Base-by-base conservation (phyloP, 2,329 filamentous ascomycete genomes). In the Huntiella abstrusa region DNA sequence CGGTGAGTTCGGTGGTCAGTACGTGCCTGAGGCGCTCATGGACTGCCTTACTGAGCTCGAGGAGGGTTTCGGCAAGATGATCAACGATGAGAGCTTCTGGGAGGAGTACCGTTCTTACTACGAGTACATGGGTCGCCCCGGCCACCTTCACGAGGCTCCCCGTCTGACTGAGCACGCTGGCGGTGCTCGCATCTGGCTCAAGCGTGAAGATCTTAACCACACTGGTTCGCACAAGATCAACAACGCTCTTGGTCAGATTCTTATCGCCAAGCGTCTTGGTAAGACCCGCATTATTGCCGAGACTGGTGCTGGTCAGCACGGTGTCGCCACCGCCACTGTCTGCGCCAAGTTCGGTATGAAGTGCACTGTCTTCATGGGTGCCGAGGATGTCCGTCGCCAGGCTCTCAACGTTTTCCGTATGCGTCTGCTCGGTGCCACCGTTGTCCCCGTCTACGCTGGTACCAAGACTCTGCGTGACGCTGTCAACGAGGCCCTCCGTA, bases 141-240 rank as follows among this genome's bases (percentile, higher is more conserved):
- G 88, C 45, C 86, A 88, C 54, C 69, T 98, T 45, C 91, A 98
- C 64, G 66, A 87, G 45, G 91, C 91, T 1, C 78, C 91, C 54
- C 78, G 87, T 45, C 67, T 98, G 53, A 96, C 88, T 0, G 80
- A 92, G 58, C 68, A 88, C 56, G 86, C 84, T 41, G 85, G 86
- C 17, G 91, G 91, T 51, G 88, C 91, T 42, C 93, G 86, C 58
- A 93, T 98, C 66, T 98, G 88, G 80, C 67, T 98, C 54, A 98
- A 98, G 73, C 77, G 91, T 55, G 91, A 98, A 65, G 91, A 98
- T 60, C 69, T 96, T 48, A 96, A 96, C 64, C 91, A 98, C 61
- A 96, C 91, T 6, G 91, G 91, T 54, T 92, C 83, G 52, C 91
- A 98, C 71, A 98, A 98, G 73, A 96, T 98, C 70, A 98, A 98